Conservation (phyloP, 2,329 filamentous ascomycete species). For the Monilinia vaccinii-corymbosi region DNA sequence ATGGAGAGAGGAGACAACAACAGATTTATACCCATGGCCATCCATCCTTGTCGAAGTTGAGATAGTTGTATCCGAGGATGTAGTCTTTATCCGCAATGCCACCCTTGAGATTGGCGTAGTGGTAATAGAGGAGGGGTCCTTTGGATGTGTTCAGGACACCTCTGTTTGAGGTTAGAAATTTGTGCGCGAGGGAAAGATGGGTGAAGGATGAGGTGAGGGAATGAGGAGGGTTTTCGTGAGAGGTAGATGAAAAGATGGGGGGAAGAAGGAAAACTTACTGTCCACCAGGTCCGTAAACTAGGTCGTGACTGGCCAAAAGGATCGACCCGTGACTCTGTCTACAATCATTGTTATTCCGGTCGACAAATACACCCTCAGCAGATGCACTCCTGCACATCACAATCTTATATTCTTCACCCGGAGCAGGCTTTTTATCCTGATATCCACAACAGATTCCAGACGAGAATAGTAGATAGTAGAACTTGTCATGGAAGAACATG, state of each 20-base stretch:
- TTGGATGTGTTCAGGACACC: constrained; percentile 4
- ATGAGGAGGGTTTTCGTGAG: too few relatives aligned
- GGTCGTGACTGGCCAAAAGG: constrained; percentile 50
- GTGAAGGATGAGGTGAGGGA: too few relatives aligned
- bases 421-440: constrained; percentile 41
- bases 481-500: constrained; percentile 43
- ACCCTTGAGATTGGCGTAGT: constrained; percentile 47
- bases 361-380: constrained; percentile 49
- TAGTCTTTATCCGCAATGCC: constrained; percentile 39
- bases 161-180: constrained; percentile 13
- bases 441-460: constrained; percentile 54
- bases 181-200: too few relatives aligned
- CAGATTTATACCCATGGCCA: constrained; percentile 33
- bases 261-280: constrained; percentile 31
- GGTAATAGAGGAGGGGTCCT: constrained; percentile 42
- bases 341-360: constrained; percentile 44
- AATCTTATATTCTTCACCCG: constrained; percentile 2
- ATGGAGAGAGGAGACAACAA: too few relatives aligned
- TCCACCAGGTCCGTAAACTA: constrained; percentile 56
- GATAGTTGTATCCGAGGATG: constrained; percentile 36
- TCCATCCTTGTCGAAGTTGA: constrained; percentile 34
- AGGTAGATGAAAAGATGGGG: neutral
- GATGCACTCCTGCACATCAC: constrained; percentile 50
- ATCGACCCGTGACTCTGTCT: constrained; percentile 48
- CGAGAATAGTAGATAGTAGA: constrained; percentile 58